Percentiles rank a stretch among this genome's conserved stretches.
phyloP scores from a whole-genome alignment of 768 basidiomycete species.

The Lanmaoa pseudosensibilis region DNA sequence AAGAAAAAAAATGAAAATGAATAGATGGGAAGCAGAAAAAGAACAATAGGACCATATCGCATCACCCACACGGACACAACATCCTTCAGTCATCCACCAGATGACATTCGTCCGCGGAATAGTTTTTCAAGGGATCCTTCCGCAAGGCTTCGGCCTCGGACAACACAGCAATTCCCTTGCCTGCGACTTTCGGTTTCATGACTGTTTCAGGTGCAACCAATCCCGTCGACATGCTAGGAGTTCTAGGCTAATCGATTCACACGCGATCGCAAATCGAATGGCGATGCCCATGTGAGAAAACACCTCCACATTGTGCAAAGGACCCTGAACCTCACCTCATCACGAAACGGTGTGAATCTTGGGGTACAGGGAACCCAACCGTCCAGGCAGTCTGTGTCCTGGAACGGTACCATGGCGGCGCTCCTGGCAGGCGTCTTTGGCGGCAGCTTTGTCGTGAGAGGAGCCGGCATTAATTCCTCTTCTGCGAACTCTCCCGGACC shows the following conservation, averaged over 20 bases:
- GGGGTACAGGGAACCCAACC: slow-evolving; percentile 45
- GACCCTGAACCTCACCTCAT: slow-evolving; percentile 52
- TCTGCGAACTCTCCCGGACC: slow-evolving; percentile 40
- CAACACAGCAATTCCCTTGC: slow-evolving; percentile 42
- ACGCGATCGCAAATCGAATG: background rate
- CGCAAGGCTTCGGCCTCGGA: slow-evolving; percentile 78
- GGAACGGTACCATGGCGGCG: slow-evolving; percentile 39
- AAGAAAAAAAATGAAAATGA: background rate
- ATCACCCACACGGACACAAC: background rate
- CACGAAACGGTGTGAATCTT: slow-evolving; percentile 70
- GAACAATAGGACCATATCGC: background rate
- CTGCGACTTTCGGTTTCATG: slow-evolving; percentile 61
- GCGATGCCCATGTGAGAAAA: slow-evolving; percentile 4
- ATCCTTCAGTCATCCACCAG: slow-evolving; percentile 25
- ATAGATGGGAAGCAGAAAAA: slow-evolving; percentile 19
- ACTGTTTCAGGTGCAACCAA: slow-evolving; percentile 50
- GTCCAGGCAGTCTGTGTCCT: slow-evolving; percentile 33
- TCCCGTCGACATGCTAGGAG: slow-evolving; percentile 28
- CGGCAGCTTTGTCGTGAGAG: slow-evolving; percentile 31
- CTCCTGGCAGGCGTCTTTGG: slow-evolving; percentile 38
- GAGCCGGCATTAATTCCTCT: slow-evolving; percentile 31
- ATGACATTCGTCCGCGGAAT: slow-evolving; percentile 35
- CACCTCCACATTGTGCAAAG: slow-evolving; percentile 1
- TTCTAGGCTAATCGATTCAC: slow-evolving; percentile 18
- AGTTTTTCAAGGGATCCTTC: slow-evolving; percentile 81